Conservation (phyloP, 352 stramenopile genomes). For the Phytophthora palmivora region DNA sequence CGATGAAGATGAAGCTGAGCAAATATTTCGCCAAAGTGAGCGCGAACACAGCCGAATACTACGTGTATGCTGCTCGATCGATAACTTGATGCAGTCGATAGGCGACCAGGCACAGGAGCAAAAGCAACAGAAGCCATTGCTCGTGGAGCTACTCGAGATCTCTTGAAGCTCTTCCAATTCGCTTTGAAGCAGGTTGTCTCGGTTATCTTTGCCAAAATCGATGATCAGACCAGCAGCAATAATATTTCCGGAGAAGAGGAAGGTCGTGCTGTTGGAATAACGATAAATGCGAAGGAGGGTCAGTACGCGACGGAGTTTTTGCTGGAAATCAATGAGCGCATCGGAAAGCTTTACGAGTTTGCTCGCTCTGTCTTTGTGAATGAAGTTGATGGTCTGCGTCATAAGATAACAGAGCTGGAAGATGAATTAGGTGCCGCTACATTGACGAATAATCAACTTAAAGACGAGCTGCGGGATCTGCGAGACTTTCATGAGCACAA, state of each 20-base stretch:
- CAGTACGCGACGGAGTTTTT: conserved; percentile 58
- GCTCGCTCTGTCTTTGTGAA: conserved; percentile 41
- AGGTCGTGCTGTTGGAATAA: conserved; percentile 2
- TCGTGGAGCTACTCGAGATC: conserved; percentile 46
- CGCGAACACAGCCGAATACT: conserved; percentile 63
- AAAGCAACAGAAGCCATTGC: conserved; percentile 57
- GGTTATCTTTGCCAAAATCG: conserved; percentile 25
- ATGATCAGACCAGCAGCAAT: conserved; percentile 12
- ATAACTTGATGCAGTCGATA: conserved; percentile 70
- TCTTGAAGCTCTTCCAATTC: conserved; percentile 57
- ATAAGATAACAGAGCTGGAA: conserved; percentile 17
- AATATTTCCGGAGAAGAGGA: neutral
- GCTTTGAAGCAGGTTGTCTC: conserved; percentile 54
- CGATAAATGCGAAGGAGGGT: conserved; percentile 37
- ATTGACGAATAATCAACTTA: conserved; percentile 38
- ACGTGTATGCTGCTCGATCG: conserved; percentile 69
- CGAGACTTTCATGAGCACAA: conserved; percentile 53
- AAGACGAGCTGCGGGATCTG: conserved; percentile 50
- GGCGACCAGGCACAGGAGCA: conserved; percentile 54
- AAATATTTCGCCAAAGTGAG: conserved; percentile 48
- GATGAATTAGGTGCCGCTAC: conserved; percentile 12
- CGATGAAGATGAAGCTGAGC: conserved; percentile 45
- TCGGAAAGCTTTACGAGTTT: conserved; percentile 50
- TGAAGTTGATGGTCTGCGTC: conserved; percentile 32
- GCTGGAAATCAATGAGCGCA: conserved; percentile 45